Conservation (phyloP, 192 early-diverging fungal species). For the Phlyctochytrium arcticum region DNA sequence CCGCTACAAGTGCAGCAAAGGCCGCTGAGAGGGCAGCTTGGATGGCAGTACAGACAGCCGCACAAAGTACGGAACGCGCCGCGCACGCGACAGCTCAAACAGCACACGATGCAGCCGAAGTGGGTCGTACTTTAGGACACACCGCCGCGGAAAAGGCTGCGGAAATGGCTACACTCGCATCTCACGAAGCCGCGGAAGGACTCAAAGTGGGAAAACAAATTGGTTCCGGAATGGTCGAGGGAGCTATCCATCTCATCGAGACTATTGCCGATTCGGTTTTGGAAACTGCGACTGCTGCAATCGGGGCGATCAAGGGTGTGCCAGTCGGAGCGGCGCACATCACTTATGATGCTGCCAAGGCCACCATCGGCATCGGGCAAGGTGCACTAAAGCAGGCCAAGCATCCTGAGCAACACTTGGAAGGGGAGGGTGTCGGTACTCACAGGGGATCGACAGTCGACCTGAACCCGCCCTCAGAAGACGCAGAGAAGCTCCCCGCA, state of each 20-base stretch:
- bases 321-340: too few relatives aligned
- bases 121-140: too few relatives aligned
- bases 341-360: too few relatives aligned
- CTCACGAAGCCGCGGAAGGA: neutral
- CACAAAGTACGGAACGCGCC: neutral
- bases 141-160: neutral
- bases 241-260: neutral
- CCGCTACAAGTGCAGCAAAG: neutral
- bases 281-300: neutral
- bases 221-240: neutral
- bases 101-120: neutral
- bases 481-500: too few relatives aligned
- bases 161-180: neutral
- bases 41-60: neutral
- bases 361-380: too few relatives aligned
- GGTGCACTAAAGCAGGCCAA: too few relatives aligned
- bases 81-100: neutral
- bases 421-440: too few relatives aligned
- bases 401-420: too few relatives aligned
- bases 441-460: too few relatives aligned
- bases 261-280: neutral
- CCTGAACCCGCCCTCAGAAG: too few relatives aligned
- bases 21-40: neutral
- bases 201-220: too few relatives aligned
- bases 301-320: too few relatives aligned